Conservation (phyloP, 495 filamentous ascomycete genomes). For the Neurospora africana region DNA sequence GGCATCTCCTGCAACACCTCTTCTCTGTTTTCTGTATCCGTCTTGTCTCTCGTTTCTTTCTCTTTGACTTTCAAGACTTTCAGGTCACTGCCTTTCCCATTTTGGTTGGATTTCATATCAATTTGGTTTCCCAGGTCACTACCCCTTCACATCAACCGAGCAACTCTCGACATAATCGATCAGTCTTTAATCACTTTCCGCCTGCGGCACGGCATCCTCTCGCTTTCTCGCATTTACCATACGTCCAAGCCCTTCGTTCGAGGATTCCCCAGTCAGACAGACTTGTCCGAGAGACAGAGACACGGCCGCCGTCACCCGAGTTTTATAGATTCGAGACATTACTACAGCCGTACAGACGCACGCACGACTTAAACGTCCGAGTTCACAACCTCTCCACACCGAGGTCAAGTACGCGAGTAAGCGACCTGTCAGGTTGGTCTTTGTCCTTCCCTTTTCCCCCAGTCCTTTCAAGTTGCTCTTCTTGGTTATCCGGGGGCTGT, state of each 20-base stretch:
- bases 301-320: not conserved
- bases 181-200: not conserved
- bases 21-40: not conserved
- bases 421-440: not conserved
- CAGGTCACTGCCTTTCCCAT: not conserved
- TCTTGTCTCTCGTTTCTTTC: constrained; percentile 2
- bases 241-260: not conserved
- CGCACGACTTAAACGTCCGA: not conserved
- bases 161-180: not conserved
- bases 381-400: not conserved
- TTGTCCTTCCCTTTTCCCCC: not conserved
- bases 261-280: not conserved
- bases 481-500: not conserved
- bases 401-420: not conserved
- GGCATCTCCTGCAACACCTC: constrained; percentile 1
- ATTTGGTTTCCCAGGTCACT: not conserved
- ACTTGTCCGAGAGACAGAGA: not conserved
- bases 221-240: not conserved
- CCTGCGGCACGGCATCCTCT: not conserved
- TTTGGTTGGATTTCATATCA: not conserved
- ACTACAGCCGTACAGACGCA: not conserved
- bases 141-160: not conserved
- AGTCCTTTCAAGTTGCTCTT: not conserved
- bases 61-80: not conserved
- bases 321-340: not conserved